These are phyloP conservation scores for Sextonia rubra DNA, from an alignment of 164 flowering plant species.

Conservation along the genomic window DNA sequence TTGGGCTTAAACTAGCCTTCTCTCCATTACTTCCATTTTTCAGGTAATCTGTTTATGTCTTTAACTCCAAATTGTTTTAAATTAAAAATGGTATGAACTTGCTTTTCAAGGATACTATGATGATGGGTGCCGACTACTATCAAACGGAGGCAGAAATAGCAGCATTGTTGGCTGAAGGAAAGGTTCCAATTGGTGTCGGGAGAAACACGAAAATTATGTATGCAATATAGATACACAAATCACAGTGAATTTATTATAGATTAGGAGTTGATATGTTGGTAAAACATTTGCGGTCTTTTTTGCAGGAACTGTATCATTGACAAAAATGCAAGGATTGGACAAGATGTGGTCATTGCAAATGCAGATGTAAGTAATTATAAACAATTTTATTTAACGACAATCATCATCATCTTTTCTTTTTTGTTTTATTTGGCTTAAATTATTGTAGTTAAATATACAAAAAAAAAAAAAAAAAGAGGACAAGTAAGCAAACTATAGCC, in stretches of 20 bases:
- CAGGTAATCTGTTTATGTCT: neutral
- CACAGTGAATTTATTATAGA: neutral
- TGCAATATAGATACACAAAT: neutral
- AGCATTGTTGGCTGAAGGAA: slow-evolving; percentile 69
- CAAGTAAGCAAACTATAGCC: no score
- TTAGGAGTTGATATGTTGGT: neutral
- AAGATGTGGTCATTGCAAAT: slow-evolving; percentile 63
- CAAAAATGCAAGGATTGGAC: slow-evolving; percentile 86
- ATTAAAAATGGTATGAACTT: neutral
- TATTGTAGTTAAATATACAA: no score
- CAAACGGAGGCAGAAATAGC: slow-evolving; percentile 90
- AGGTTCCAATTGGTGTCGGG: slow-evolving; percentile 83
- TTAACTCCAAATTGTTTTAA: neutral
- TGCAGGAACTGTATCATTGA: slow-evolving; percentile 82
- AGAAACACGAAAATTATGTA: slow-evolving; percentile 68
- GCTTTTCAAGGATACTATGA: slow-evolving; percentile 64
- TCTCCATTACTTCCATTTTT: neutral
- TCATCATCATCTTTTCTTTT: no score
- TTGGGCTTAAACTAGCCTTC: neutral
- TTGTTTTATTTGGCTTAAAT: no score
- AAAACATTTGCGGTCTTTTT: neutral
- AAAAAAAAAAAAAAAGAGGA: no score
- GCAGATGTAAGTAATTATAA: slow-evolving; percentile 53
- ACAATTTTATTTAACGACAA: no score
- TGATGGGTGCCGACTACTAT: slow-evolving; percentile 91